A percentile compares a stretch with the other conserved stretches of the same genome.
These are phyloP conservation scores for Emiliania huxleyi DNA, from an alignment of 78 protist genomes.

Conservation along the genomic window DNA sequence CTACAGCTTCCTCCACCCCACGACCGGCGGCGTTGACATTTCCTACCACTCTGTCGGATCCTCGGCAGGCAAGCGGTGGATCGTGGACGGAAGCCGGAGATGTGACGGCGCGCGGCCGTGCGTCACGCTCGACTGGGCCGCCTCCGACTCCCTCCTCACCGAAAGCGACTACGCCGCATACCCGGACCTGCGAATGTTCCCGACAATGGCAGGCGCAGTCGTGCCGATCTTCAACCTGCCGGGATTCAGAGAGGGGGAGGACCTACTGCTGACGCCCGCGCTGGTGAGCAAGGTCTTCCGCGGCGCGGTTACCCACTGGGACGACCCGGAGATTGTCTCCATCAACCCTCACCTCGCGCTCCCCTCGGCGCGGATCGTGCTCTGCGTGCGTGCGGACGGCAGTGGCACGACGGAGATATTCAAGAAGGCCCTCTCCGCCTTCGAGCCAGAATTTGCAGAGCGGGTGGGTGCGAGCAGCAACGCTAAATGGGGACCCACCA, in stretches of 20 bases:
- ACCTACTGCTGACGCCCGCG: background rate
- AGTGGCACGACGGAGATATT: background rate
- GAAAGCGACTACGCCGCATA: background rate
- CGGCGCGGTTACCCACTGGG: background rate
- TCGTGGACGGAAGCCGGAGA: too few relatives aligned
- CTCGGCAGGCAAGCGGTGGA: too few relatives aligned
- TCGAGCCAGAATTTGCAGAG: background rate
- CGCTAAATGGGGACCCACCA: background rate
- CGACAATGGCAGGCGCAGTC: background rate
- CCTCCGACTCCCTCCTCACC: background rate
- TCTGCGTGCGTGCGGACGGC: background rate
- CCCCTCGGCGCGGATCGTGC: background rate
- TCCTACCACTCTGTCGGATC: too few relatives aligned
- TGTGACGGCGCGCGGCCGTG: background rate
- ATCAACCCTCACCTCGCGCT: background rate
- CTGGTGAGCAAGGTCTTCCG: background rate
- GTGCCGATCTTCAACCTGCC: background rate
- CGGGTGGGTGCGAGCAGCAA: background rate
- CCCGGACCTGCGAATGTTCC: background rate
- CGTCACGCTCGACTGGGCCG: background rate
- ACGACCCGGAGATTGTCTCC: background rate
- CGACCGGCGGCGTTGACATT: too few relatives aligned
- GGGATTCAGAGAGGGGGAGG: too few relatives aligned
- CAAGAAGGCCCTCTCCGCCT: background rate
- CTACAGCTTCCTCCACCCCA: too few relatives aligned